Evolutionary conservation across 2,329 filamentous ascomycete genomes (phyloP), one percentile per base, ranked within the genome.

Genomic region (Emmonsiellopsis sp.): DNA sequence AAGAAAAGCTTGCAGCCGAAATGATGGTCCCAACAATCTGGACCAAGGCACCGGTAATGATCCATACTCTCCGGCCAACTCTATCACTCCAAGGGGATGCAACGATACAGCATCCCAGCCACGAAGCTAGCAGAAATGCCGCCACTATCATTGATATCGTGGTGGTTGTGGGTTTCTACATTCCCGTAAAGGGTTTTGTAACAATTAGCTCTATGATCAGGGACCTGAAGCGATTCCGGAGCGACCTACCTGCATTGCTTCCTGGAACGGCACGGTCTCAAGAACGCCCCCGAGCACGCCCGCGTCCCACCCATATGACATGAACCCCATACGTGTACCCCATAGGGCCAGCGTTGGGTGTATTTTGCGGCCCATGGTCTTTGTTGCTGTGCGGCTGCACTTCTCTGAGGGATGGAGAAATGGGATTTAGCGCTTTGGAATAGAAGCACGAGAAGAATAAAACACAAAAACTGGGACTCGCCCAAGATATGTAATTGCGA

Each of bases 251-350:
- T 58, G 59, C 56, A 68, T 67, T 40, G 66, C 63, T 35, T 58
- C 59, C 51, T 66, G 62, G 55, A 68, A 68, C 8, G 61, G 56
- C 4, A 54, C 47, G 3, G 64, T 66, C 32, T 61, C 57, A 5
- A 67, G 57, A 9, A 69, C 62, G 40, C 67, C 66, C 43, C 65
- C 67, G 5, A 68, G 55, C 7, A 69, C 66, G 53, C 66, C 66
- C 8, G 65, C 67, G 58, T 69, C 67, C 58, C 66, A 69, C 9
- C 66, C 66, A 48, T 63, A 68, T 55, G 66, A 63, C 58, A 69
- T 62, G 58, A 67, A 68, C 37, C 63, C 65, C 53, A 67, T 61
- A 54, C 63, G 50, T 10, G 50, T 40, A 5, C 50, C 50, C 50
- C 50, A 52, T 34, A 52, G 35, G 2, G 50, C 50, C 50, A 52